Conservation (phyloP, 768 basidiomycete genomes). For the Antrodiella citrinella region DNA sequence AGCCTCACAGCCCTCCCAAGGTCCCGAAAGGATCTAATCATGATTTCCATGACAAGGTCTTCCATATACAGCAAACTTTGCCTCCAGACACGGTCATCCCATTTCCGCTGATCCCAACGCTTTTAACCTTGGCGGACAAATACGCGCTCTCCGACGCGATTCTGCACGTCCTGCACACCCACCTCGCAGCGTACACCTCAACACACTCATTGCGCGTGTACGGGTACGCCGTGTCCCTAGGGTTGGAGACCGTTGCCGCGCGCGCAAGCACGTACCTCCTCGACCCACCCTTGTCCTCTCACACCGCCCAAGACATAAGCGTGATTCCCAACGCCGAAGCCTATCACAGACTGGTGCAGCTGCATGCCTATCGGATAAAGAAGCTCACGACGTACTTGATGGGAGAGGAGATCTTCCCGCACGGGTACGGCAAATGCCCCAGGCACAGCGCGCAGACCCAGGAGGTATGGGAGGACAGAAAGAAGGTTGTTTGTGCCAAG, state of each 20-base stretch:
- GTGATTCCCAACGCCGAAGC: slow-evolving; percentile 49
- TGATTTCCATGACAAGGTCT: slow-evolving; percentile 4
- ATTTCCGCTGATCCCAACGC: slow-evolving; percentile 49
- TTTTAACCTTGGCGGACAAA: slow-evolving; percentile 58
- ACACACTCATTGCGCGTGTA: slow-evolving; percentile 52
- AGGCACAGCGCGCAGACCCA: slow-evolving; percentile 38
- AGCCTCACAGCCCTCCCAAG: background rate
- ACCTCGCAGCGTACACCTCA: slow-evolving; percentile 47
- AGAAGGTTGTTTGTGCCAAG: slow-evolving; percentile 34
- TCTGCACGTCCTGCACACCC: slow-evolving; percentile 34
- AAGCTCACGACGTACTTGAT: slow-evolving; percentile 43
- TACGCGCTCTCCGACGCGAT: slow-evolving; percentile 47
- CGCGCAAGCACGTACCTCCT: slow-evolving; percentile 52
- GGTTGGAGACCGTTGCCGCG: slow-evolving; percentile 40
- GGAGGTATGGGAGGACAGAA: slow-evolving; percentile 44
- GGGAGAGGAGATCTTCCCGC: slow-evolving; percentile 61
- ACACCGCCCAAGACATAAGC: slow-evolving; percentile 41
- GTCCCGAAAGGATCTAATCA: too few relatives aligned
- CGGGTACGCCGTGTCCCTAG: slow-evolving; percentile 39
- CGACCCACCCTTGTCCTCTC: slow-evolving; percentile 44
- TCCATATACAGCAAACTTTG: slow-evolving; percentile 4
- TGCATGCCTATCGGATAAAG: slow-evolving; percentile 52
- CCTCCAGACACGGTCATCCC: slow-evolving; percentile 39
- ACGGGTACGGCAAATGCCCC: slow-evolving; percentile 60
- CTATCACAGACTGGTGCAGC: slow-evolving; percentile 53